Base-by-base conservation (phyloP, 176 grass and related monocot genomes). In the Musa troglodytarum region DNA sequence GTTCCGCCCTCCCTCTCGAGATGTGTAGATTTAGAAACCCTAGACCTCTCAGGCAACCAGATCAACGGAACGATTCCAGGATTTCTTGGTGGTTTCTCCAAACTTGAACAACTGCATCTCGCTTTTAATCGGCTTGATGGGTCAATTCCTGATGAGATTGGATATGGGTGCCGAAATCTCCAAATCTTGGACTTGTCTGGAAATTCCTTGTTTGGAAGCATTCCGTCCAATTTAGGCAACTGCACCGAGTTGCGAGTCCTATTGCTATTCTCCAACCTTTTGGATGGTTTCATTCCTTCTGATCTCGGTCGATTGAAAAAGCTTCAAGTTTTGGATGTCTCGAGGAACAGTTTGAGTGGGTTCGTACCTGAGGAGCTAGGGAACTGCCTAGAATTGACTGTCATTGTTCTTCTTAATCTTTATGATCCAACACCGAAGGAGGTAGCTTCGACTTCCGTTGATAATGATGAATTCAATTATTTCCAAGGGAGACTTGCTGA, bases 41-140 rank as follows among this genome's bases (percentile, higher is more conserved):
- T 92, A 77, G 81, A 96, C 86, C 87, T 96, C 71, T 92, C 92
- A 0, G 79, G 89, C 73, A 96, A 96, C 76, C 87, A 69, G 75
- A 54, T 96, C 61, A 83, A 71, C 54, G 81, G 81, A 53, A 78
- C 81, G 1, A 52, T 83, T 55, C 75, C 75, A 14, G 10, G 53
- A 43, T 83, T 49, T 83, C 49, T 78, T 14, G 74, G 74, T 72
- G 25, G 52, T 54, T 21, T 78, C 23, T 52, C 74, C 22, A 34
- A 83, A 28, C 28, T 83, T 29, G 78, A 28, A 43, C 43, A 55
- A 34, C 51, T 83, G 21, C 63, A 50, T 24, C 81, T 83, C 20
- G 62, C 74, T 28, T 83, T 61, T 50, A 83, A 83, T 53, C 65
- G 25, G 14, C 75, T 93, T 69, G 55, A 11, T 23, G 80, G 87